Base-by-base conservation (phyloP, 2,329 filamentous ascomycete species). In the Trichoderma atrobrunneum region DNA sequence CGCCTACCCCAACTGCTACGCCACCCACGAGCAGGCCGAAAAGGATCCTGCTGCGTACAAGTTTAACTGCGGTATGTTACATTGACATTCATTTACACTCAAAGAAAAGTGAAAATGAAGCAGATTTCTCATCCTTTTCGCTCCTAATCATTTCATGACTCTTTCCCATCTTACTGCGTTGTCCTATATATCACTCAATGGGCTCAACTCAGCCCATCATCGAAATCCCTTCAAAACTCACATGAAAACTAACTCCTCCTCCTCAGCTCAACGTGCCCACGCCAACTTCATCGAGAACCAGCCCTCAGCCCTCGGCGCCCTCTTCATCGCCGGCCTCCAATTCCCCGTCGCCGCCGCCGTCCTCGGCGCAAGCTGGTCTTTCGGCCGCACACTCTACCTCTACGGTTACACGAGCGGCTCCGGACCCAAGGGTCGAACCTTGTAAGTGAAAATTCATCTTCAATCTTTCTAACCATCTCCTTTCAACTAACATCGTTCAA, bases 271-370 rank as follows among this genome's bases (percentile, higher is more conserved):
- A 77, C 87, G 88, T 62, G 86, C 88, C 11, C 90, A 92, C 78
- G 81, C 83, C 76, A 91, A 92, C 84, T 92, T 85, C 81, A 85
- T 84, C 74, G 90, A 92, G 83, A 90, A 88, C 81, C 82, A 88
- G 43, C 81, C 85, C 10, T 82, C 87, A 4, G 84, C 87, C 77
- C 77, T 91, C 12, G 83, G 81, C 26, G 81, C 84, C 28, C 81
- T 91, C 12, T 79, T 90, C 73, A 84, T 92, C 75, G 81, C 87
- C 11, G 89, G 90, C 36, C 78, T 91, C 28, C 79, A 80, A 48
- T 90, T 84, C 78, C 90, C 90, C 3, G 72, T 84, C 7, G 79
- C 81, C 24, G 82, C 86, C 34, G 86, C 87, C 21, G 77, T 76
- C 11, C 76, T 89, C 32, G 89, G 89, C 18, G 83, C 78, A 16